Percentiles rank a stretch among this genome's conserved stretches.
Evolutionary conservation across 179 eudicot genomes (phyloP).

Genomic region (Beta corolliflora): DNA sequence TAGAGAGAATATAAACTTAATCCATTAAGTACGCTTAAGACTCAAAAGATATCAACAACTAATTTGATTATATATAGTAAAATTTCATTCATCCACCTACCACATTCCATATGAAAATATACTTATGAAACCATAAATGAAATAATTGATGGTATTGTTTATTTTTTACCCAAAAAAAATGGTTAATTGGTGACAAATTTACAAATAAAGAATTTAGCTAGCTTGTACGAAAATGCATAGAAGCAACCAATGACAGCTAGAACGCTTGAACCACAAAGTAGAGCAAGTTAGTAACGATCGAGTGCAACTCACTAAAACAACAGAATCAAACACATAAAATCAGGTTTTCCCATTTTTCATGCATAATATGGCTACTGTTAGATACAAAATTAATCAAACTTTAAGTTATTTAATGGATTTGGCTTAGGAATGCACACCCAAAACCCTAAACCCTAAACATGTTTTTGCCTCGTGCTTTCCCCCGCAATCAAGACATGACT

Average conservation of each 20-base stretch:
- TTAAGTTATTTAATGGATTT: background rate
- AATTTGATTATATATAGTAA: no score
- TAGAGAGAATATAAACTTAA: no score
- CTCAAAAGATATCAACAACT: no score
- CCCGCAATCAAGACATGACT: conserved; percentile 12
- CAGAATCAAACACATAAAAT: conserved; percentile 10
- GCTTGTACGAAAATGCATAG: background rate
- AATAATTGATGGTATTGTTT: no score
- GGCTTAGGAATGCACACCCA: background rate
- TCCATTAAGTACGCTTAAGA: no score
- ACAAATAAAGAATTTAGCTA: background rate
- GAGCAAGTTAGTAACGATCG: background rate
- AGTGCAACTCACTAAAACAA: conserved; percentile 6
- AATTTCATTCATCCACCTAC: no score
- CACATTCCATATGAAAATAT: no score
- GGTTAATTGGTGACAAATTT: no score
- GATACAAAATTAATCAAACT: background rate
- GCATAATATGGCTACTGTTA: background rate
- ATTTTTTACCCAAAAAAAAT: no score
- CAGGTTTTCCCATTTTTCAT: conserved; percentile 6
- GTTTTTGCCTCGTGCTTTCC: conserved; percentile 30
- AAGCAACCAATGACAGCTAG: conserved; percentile 16
- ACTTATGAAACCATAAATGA: background rate
- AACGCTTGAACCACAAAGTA: conserved; percentile 11
- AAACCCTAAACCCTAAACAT: conserved; percentile 15